Evolutionary conservation across 164 flowering plant species (phyloP).

Genomic region (grape (Vitis vinifera)): DNA sequence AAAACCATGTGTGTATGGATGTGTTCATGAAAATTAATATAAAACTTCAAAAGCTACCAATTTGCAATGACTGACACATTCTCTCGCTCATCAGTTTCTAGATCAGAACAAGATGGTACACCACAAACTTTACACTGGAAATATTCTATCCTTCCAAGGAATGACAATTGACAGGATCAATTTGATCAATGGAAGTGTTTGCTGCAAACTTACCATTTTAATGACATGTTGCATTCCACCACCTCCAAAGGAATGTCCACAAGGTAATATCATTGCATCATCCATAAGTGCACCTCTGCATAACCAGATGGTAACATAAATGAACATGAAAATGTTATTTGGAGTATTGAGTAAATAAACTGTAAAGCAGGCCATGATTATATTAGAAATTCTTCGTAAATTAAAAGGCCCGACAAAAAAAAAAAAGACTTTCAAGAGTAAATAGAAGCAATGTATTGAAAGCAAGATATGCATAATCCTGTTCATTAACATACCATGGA

Average conservation of each 20-base stretch:
- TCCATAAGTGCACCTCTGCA: constrained; percentile 87
- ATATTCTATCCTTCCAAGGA: background rate
- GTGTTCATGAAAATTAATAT: too few relatives aligned
- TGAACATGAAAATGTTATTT: background rate
- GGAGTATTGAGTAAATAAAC: too few relatives aligned
- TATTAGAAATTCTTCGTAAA: too few relatives aligned
- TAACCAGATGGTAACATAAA: background rate
- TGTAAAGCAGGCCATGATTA: too few relatives aligned
- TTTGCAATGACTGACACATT: background rate
- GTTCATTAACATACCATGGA: too few relatives aligned
- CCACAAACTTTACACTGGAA: background rate
- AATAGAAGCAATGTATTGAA: too few relatives aligned
- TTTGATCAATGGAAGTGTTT: background rate
- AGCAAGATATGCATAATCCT: too few relatives aligned
- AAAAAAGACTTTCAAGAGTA: too few relatives aligned
- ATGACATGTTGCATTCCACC: constrained; percentile 74
- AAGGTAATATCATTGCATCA: constrained; percentile 92
- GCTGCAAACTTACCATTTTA: constrained; percentile 48
- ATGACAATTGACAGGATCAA: background rate
- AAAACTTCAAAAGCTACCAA: background rate
- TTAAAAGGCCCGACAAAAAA: too few relatives aligned
- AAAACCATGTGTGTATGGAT: background rate
- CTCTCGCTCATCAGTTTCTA: background rate
- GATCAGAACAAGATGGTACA: background rate
- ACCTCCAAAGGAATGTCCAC: constrained; percentile 95